Evolutionary conservation across 805 yeast genomes (phyloP).

Genomic region (Barnettozyma wickerhamii): DNA sequence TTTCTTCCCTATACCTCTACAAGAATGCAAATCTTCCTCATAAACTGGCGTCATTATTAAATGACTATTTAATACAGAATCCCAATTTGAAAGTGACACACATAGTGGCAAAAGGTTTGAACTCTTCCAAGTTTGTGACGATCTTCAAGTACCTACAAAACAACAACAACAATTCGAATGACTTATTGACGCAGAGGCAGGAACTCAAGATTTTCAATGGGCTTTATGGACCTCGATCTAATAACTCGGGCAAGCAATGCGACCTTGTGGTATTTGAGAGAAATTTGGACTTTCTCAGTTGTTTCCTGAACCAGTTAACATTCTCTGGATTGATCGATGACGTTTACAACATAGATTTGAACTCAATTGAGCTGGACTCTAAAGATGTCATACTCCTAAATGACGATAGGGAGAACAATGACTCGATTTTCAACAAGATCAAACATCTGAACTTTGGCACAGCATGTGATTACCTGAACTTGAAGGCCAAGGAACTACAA

Average conservation of each 20-base stretch:
- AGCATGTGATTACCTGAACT: slow-evolving; percentile 70
- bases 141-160: slow-evolving; percentile 30
- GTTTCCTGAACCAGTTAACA: slow-evolving; percentile 70
- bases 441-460: slow-evolving; percentile 71
- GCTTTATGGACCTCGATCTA: slow-evolving; percentile 30
- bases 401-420: slow-evolving; percentile 23
- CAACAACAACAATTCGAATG: slow-evolving; percentile 28
- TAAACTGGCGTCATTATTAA: slow-evolving; percentile 34
- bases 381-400: slow-evolving; percentile 20
- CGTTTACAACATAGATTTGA: slow-evolving; percentile 45
- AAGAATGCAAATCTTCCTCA: slow-evolving; percentile 28
- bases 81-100: slow-evolving; percentile 46
- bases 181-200: slow-evolving; percentile 32
- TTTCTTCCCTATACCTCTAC: slow-evolving; percentile 35
- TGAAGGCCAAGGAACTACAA: slow-evolving; percentile 67
- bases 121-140: slow-evolving; percentile 45
- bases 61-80: slow-evolving; percentile 40
- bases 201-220: slow-evolving; percentile 21
- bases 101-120: slow-evolving; percentile 53
- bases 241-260: slow-evolving; percentile 44
- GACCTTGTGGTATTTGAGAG: slow-evolving; percentile 81
- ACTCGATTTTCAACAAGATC: slow-evolving; percentile 43
- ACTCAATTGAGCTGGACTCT: slow-evolving; percentile 27
- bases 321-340: slow-evolving; percentile 84
- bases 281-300: slow-evolving; percentile 66